A percentile compares a stretch with the other conserved stretches of the same genome.
Conservation (phyloP, 1,284 basidiomycete genomes). For the Ceratobasidium sp. region DNA sequence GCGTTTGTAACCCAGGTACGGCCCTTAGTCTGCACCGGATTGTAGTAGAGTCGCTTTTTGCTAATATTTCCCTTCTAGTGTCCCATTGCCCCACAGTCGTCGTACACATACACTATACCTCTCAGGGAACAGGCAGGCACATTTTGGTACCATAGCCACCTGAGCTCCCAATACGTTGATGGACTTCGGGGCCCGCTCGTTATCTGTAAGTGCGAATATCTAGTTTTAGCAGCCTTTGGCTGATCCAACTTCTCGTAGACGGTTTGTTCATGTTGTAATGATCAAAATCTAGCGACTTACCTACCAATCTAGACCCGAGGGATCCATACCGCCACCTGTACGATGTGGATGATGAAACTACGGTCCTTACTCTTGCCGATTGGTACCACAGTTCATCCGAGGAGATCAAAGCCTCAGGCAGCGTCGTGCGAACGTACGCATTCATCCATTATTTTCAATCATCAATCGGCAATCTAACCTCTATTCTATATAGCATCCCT, state of each 20-base stretch:
- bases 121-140: conserved; percentile 53
- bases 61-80: conserved; percentile 60
- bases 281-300: not conserved
- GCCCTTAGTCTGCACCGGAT: conserved; percentile 4
- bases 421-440: conserved; percentile 23
- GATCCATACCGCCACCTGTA: conserved; percentile 32
- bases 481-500: conserved; percentile 51
- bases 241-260: conserved; percentile 6
- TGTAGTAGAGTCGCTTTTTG: conserved; percentile 36
- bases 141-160: conserved; percentile 61
- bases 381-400: conserved; percentile 38
- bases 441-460: not conserved
- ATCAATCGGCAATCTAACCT: not conserved
- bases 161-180: conserved; percentile 56
- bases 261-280: conserved; percentile 6
- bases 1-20: conserved; percentile 35
- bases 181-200: conserved; percentile 65
- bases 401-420: conserved; percentile 25
- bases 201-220: conserved; percentile 29
- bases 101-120: conserved; percentile 42
- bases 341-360: conserved; percentile 40
- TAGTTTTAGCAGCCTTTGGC: not conserved
- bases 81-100: conserved; percentile 58
- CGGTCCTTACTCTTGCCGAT: conserved; percentile 32
- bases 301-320: not conserved